Evolutionary conservation across 169 alveolate species (phyloP), one percentile per base, ranked within the genome.

Genomic region (Cryptosporidium viatorum): DNA sequence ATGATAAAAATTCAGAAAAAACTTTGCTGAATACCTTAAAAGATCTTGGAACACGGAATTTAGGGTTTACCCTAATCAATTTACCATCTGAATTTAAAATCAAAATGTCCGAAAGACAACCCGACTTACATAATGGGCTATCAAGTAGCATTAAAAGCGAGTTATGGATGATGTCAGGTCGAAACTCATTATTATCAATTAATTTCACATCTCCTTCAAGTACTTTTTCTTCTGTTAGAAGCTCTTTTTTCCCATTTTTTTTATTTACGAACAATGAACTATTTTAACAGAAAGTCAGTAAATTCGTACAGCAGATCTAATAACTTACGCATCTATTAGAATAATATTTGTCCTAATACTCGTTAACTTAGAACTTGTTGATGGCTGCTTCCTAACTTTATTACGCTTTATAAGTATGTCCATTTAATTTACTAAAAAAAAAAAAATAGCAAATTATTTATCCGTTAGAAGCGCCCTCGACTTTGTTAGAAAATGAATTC

Each of bases 1-100:
- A 80, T 0, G 80, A 26, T 23, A 80, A 37, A 21, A 80, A 80
- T 35, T 80, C 75, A n/a, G 75, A 59, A 62, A 80, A 80, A 14
- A 80, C 80, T 26, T 80, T 80, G 33, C 68, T 65, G 41, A 80
- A 80, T 39, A 80, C 33, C 45, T 80, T 80, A 45, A 80, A 80
- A 35, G 89, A 80, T 21, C 89, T 80, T 41, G 89, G 89, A 26
- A 80, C 89, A 80, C 89, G 89, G 35, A 80, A 80, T 21, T 48
- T 80, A 0, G 89, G 89, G 26, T 43, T 50, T 10, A 80, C 45
- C 26, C 67, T 80, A 10, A 80, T 60, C 52, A 80, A 21, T 43
- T 80, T 80, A 16, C 89, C 80, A 41, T 80, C 89, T 16, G n/a
- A 29, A 65, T 58, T 80, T 37, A 21, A 67, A 41, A 80, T 80